These are phyloP conservation scores for Thermomucor indicae-seudaticae DNA, from an alignment of 371 early-diverging fungal genomes.

Conservation along the genomic window DNA sequence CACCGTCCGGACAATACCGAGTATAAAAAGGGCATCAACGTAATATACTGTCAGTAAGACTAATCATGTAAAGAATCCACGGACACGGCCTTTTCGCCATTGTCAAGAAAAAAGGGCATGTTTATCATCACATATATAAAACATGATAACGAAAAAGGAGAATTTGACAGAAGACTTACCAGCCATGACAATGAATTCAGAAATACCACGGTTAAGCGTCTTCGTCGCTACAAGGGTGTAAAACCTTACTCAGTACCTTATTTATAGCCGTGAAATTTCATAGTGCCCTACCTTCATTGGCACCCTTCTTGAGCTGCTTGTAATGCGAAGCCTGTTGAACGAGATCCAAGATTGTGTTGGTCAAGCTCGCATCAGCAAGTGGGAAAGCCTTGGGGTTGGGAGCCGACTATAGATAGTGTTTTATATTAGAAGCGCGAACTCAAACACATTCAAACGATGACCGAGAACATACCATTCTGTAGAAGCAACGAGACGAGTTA, in stretches of 20 bases:
- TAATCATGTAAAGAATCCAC: slow-evolving; percentile 18
- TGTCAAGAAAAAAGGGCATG: slow-evolving; percentile 10
- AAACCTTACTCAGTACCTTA: background rate
- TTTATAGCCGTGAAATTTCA: background rate
- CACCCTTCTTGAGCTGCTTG: slow-evolving; percentile 99
- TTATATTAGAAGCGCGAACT: too few relatives aligned
- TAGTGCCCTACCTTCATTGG: slow-evolving; percentile 86
- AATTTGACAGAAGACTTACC: too few relatives aligned
- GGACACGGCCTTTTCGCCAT: too few relatives aligned
- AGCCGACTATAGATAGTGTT: too few relatives aligned
- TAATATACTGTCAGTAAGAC: slow-evolving; percentile 19
- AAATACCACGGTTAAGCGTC: slow-evolving; percentile 98
- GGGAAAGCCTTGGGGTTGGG: slow-evolving; percentile 86
- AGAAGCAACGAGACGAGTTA: background rate
- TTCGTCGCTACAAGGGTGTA: slow-evolving; percentile 87
- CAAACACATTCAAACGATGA: too few relatives aligned
- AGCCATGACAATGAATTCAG: slow-evolving; percentile 98
- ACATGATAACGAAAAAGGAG: too few relatives aligned
- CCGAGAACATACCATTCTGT: background rate
- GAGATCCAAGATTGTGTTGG: slow-evolving; percentile 92
- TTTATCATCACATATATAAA: slow-evolving; percentile 14
- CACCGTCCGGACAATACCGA: background rate
- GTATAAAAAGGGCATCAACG: background rate
- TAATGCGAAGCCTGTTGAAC: slow-evolving; percentile 97
- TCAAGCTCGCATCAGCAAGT: slow-evolving; percentile 87